Evolutionary conservation across 1,284 basidiomycete species (phyloP), one percentile per base, ranked within the genome.

Genomic region (Microbotryum silenes-acaulis): DNA sequence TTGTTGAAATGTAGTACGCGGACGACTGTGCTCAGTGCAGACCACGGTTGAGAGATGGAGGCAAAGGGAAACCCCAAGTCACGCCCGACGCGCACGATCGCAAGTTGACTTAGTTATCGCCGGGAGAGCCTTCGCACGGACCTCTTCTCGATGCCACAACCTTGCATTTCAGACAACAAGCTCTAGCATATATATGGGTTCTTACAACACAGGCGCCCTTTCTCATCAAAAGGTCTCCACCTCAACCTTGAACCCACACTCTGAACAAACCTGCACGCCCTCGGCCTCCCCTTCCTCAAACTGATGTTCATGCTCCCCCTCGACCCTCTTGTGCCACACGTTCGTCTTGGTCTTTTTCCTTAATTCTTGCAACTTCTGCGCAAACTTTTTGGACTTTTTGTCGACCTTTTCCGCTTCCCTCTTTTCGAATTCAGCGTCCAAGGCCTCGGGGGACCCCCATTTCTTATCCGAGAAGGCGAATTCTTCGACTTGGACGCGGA

Each of bases 321-420:
- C 91, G 73, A 86, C 85, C 56, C 88, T 80, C 65, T 83, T 81
- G 75, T 94, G 91, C 85, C 89, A 96, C 10, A 91, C 82, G 46
- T 89, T 88, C 75, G 92, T 91, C 70, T 88, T 83, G 3, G 92
- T 96, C 65, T 87, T 81, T 71, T 83, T 85, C 37, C 93, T 81
- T 23, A 97, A 78, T 72, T 94, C 89, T 72, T 79, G 81, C 63
- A 96, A 75, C 33, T 89, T 83, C 69, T 90, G 83, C 73, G 93
- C 90, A 70, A 96, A 96, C 74, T 97, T 97, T 73, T 87, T 90
- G 69, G 89, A 88, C 77, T 91, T 88, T 77, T 91, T 90, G 70
- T 86, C 86, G 72, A 88, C 89, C 81, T 94, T 96, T 71, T 90
- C 87, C 20, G 81, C 80, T 62, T 83, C 82, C 54, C 94, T 82